Evolutionary conservation across 2,329 filamentous ascomycete genomes (phyloP).

Genomic region (Ophiostoma sp.): DNA sequence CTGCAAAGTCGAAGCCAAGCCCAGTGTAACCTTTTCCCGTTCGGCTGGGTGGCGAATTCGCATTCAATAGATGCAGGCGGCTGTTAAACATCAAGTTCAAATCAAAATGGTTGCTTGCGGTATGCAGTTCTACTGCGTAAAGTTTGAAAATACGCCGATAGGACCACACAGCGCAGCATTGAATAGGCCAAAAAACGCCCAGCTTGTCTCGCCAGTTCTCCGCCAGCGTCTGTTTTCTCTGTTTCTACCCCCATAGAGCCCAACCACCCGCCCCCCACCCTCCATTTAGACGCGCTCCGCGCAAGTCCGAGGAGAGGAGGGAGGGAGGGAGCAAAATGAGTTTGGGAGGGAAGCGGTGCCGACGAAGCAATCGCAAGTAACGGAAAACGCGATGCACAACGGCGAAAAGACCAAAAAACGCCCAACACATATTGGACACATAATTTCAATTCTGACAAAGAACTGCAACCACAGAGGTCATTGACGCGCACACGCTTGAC

Average conservation of each 20-base stretch:
- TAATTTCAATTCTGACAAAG: neutral
- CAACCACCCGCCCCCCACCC: neutral
- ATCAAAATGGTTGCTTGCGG: neutral
- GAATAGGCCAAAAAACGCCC: constrained; percentile 1
- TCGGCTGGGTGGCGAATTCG: neutral
- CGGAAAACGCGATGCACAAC: neutral
- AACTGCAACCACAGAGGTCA: neutral
- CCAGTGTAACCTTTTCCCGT: constrained; percentile 3
- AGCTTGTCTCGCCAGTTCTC: neutral
- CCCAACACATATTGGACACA: neutral
- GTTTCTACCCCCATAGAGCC: neutral
- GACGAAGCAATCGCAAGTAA: neutral
- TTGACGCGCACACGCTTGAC: neutral
- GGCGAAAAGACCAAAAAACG: neutral
- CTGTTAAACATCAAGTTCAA: neutral
- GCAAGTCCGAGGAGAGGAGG: neutral
- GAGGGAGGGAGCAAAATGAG: neutral
- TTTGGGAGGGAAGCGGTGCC: neutral
- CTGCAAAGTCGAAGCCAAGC: neutral
- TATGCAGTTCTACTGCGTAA: neutral
- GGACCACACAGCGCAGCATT: neutral
- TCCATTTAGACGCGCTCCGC: neutral
- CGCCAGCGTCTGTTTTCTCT: neutral
- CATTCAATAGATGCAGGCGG: neutral
- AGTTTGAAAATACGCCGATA: neutral